These are phyloP conservation scores for Globisporangium perplexum DNA, from an alignment of 352 stramenopile genomes.

Conservation along the genomic window DNA sequence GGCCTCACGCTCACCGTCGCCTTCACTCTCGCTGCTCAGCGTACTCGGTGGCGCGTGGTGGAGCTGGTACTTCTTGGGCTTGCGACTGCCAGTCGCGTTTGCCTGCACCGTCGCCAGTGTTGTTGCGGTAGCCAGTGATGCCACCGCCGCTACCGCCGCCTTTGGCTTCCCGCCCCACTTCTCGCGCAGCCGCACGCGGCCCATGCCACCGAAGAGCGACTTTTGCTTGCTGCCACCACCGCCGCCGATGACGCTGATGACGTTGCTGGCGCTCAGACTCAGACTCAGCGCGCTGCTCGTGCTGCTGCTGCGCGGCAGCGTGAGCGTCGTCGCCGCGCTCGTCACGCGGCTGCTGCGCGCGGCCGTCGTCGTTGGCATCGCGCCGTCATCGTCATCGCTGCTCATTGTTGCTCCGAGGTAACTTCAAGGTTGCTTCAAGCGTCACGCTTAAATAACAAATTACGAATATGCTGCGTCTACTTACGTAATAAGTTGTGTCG, in stretches of 20 bases:
- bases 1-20: conserved; percentile 4
- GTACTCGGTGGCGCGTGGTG: neutral
- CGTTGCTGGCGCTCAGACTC: conserved; percentile 5
- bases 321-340: conserved; percentile 3
- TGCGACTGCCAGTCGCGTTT: conserved; percentile 5
- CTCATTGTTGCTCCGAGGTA: conserved; percentile 1
- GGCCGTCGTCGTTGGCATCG: too few relatives aligned
- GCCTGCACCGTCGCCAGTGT: conserved; percentile 2
- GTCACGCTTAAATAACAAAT: too few relatives aligned
- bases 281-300: neutral
- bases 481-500: conserved; percentile 2
- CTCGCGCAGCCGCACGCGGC: conserved; percentile 16
- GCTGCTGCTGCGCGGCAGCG: conserved; percentile 7
- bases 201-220: conserved; percentile 48
- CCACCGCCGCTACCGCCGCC: conserved; percentile 4
- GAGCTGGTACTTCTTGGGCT: conserved; percentile 16
- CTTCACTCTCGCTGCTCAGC: conserved; percentile 13
- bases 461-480: too few relatives aligned
- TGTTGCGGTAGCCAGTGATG: neutral
- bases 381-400: conserved; percentile 20
- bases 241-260: conserved; percentile 1
- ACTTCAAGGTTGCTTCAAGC: too few relatives aligned
- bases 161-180: conserved; percentile 33
- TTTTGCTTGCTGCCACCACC: conserved; percentile 18
- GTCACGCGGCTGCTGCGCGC: neutral